Conservation (phyloP, 495 filamentous ascomycete species). For the Neurospora cerealis region DNA sequence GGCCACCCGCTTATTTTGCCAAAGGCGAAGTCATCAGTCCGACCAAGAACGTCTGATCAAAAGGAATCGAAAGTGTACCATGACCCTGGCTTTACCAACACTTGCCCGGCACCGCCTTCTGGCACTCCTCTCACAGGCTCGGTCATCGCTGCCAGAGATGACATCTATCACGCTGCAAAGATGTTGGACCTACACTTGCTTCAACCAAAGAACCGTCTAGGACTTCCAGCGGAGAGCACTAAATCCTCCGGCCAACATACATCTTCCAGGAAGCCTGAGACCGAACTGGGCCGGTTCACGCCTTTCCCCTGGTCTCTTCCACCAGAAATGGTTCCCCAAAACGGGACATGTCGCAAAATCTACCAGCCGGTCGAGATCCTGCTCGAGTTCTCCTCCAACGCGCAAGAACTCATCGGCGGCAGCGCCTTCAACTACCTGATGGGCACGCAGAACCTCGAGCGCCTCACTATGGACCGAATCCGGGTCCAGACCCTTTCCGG, state of each 20-base stretch:
- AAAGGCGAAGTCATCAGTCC: slow-evolving; percentile 18
- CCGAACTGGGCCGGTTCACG: slow-evolving; percentile 53
- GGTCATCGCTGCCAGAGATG: slow-evolving; percentile 68
- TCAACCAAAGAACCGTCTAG: slow-evolving; percentile 13
- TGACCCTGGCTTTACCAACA: slow-evolving; percentile 32
- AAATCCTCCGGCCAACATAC: slow-evolving; percentile 24
- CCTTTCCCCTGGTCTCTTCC: slow-evolving; percentile 93
- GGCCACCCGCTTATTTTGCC: slow-evolving; percentile 90
- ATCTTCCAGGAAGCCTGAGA: slow-evolving; percentile 15
- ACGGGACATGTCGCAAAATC: slow-evolving; percentile 56
- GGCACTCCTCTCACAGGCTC: slow-evolving; percentile 59
- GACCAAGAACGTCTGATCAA: slow-evolving; percentile 2
- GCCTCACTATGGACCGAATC: slow-evolving; percentile 56
- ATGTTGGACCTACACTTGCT: slow-evolving; percentile 73
- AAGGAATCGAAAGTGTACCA: slow-evolving; percentile 20
- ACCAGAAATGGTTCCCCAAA: slow-evolving; percentile 54
- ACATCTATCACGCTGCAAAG: slow-evolving; percentile 85
- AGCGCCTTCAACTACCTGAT: slow-evolving; percentile 46
- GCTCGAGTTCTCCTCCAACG: slow-evolving; percentile 68
- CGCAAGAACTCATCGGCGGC: slow-evolving; percentile 44
- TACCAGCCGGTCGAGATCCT: slow-evolving; percentile 50
- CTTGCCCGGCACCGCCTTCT: slow-evolving; percentile 52
- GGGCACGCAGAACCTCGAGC: slow-evolving; percentile 35
- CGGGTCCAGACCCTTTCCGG: slow-evolving; percentile 70
- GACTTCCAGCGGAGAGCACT: slow-evolving; percentile 25